A percentile compares a stretch with the other conserved stretches of the same genome.
phyloP scores from a whole-genome alignment of 148 eudicot species.

The Vaccinium corymbosum region DNA sequence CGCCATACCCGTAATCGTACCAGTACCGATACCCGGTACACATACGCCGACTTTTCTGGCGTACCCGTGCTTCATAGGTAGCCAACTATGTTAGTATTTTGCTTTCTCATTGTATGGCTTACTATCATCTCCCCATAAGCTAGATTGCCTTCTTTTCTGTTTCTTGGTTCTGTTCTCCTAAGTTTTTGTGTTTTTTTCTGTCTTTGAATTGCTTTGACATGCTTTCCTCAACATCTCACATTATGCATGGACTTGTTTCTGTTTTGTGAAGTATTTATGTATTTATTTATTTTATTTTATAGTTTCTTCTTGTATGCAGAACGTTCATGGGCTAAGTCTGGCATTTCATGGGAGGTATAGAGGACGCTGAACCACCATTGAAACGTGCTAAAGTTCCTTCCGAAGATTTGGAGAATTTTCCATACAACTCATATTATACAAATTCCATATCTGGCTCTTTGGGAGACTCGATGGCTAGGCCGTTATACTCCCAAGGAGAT shows the following conservation, averaged over 20 bases:
- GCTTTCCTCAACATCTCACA: neutral
- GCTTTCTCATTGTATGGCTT: no score
- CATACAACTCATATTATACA: slow-evolving; percentile 28
- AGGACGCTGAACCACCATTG: slow-evolving; percentile 60
- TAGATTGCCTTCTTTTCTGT: neutral
- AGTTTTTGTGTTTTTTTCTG: neutral
- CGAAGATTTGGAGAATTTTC: slow-evolving; percentile 32
- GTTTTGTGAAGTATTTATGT: neutral
- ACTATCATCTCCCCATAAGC: neutral
- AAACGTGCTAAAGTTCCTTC: slow-evolving; percentile 50
- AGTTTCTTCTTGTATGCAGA: slow-evolving; percentile 14
- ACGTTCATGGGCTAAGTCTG: slow-evolving; percentile 51
- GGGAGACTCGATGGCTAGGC: slow-evolving; percentile 64
- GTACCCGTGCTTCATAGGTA: neutral
- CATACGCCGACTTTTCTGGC: neutral
- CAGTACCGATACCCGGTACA: neutral
- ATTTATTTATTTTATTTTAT: neutral
- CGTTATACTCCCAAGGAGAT: slow-evolving; percentile 55
- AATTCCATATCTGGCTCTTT: slow-evolving; percentile 29
- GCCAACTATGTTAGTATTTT: neutral
- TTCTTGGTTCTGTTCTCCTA: neutral
- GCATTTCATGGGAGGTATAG: slow-evolving; percentile 64
- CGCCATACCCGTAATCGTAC: neutral
- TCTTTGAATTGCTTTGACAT: neutral
- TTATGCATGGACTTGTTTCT: neutral